Evolutionary conservation across 352 stramenopile genomes (phyloP), one percentile per base, ranked within the genome.

Genomic region (Saprolegnia parasitica): DNA sequence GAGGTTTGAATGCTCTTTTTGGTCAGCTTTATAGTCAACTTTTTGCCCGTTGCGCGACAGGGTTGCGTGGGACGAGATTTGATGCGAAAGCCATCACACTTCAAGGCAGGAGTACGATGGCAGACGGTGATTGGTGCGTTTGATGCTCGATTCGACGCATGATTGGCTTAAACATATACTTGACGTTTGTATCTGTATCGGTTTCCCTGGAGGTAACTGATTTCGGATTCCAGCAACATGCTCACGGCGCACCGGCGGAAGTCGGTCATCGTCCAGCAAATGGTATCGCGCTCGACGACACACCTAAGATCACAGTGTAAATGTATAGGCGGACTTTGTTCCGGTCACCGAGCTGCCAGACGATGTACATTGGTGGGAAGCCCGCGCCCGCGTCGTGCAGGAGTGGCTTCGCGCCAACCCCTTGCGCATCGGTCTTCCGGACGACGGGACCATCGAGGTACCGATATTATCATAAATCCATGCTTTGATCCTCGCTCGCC

Each of bases 391-490:
- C 40, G 71, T 89, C 50, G 73, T 93, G 10, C 81, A 89, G 62
- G 81, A 83, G 68, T 93, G 85, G 85, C 71, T 93, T 49, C 70
- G 73, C 20, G 79, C 89, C 45, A 83, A 89, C 61, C 76, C 72
- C 10, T 87, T 81, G 37, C 81, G 81, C 35, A 75, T 84, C 4
- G 74, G 73, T 20, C 79, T 93, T 29, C 85, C 85, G 11, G 78
- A 89, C 50, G 85, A 93, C 35, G 85, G 83, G 37, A 78, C 80
- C 0, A 80, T 89, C 73, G 83, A 91, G 73, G 85, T 93, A 61
- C 9, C n/a, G n/a, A n/a, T n/a, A n/a, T n/a, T n/a, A n/a, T n/a
- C n/a, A n/a, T n/a, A n/a, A n/a, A n/a, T n/a, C n/a, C n/a, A n/a
- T n/a, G n/a, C n/a, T n/a, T n/a, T n/a, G n/a, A n/a, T n/a, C n/a